phyloP scores from a whole-genome alignment of 306 rosid species.

The Inga leiocalycina region DNA sequence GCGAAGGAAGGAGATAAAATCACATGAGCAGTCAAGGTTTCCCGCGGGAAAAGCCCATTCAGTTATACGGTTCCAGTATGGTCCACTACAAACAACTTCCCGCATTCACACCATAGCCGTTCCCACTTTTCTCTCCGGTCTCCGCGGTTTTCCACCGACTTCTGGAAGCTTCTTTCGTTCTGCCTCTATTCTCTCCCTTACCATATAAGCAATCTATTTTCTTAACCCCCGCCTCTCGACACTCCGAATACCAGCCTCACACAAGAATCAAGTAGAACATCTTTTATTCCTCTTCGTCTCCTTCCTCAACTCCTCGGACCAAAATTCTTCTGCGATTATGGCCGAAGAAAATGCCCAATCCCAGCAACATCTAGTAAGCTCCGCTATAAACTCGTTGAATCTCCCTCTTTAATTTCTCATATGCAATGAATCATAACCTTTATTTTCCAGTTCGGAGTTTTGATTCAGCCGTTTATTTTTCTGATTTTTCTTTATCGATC shows the following conservation, averaged over 20 bases:
- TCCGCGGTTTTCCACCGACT: background rate
- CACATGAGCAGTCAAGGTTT: background rate
- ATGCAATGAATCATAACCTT: background rate
- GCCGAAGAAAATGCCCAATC: constrained; percentile 1
- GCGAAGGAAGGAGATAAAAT: background rate
- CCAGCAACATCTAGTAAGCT: background rate
- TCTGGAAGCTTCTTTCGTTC: background rate
- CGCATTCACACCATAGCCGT: too few relatives aligned
- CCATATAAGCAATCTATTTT: background rate
- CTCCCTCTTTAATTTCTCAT: background rate
- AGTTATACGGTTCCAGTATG: too few relatives aligned
- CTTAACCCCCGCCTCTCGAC: background rate
- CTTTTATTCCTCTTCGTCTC: background rate
- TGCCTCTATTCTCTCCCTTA: background rate
- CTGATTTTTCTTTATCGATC: background rate
- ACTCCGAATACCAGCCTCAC: too few relatives aligned
- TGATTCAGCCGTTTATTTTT: background rate
- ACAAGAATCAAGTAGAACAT: background rate
- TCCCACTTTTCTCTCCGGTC: background rate
- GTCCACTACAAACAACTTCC: too few relatives aligned
- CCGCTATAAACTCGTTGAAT: background rate
- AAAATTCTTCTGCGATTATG: background rate
- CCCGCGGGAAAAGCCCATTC: background rate
- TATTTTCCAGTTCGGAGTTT: background rate
- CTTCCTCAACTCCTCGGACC: background rate